Percentiles rank a stretch among this genome's conserved stretches.
Conservation (phyloP, 2,329 filamentous ascomycete genomes). For the Akanthomyces dipterigenus region DNA sequence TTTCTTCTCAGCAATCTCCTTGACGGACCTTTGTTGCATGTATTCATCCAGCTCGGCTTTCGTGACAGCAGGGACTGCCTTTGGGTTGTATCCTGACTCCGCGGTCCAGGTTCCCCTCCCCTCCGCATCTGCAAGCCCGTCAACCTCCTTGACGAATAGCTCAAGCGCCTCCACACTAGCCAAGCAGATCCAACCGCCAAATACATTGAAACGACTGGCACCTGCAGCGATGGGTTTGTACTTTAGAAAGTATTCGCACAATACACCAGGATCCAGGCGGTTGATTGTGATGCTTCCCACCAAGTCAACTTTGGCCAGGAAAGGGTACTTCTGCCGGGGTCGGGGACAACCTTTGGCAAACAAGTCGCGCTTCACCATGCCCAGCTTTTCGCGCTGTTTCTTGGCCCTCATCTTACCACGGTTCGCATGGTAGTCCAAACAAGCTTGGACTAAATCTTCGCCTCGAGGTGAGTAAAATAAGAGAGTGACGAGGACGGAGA, state of each 20-base stretch:
- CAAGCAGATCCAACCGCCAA: conserved; percentile 9
- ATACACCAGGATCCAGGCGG: background rate
- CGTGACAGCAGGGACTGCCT: background rate
- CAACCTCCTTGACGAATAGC: background rate
- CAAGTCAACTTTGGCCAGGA: background rate
- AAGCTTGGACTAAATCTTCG: background rate
- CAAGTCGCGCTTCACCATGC: background rate
- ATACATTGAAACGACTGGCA: background rate
- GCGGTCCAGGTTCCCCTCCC: background rate
- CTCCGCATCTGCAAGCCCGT: background rate
- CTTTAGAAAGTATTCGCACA: conserved; percentile 3
- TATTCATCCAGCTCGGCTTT: conserved; percentile 4
- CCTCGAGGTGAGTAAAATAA: background rate
- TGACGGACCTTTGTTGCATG: background rate
- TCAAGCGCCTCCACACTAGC: conserved; percentile 4
- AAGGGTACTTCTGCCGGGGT: background rate
- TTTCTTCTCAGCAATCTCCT: conserved; percentile 3
- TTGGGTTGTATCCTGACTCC: background rate
- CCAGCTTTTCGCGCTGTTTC: background rate
- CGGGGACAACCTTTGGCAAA: background rate
- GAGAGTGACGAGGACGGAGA: background rate
- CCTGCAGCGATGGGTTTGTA: conserved; percentile 5
- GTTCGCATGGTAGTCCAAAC: background rate
- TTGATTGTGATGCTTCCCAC: background rate
- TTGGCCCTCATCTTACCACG: background rate